phyloP scores from a whole-genome alignment of 495 filamentous ascomycete genomes.

The Lophium mytilinum region DNA sequence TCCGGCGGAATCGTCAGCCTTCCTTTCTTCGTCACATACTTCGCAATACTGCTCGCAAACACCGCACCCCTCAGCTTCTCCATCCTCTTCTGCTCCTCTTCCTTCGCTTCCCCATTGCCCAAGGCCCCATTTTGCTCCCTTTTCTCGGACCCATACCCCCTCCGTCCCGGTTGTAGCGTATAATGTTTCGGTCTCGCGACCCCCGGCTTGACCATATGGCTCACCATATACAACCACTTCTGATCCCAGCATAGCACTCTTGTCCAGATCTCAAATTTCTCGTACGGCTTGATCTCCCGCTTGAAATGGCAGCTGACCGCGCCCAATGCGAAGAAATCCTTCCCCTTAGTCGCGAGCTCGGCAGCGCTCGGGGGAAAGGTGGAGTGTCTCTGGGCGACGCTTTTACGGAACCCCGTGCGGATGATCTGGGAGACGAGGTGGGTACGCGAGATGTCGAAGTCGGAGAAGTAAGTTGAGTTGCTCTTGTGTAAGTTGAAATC shows the following conservation, averaged over 20 bases:
- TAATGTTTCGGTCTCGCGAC: constrained; percentile 43
- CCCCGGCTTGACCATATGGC: constrained; percentile 59
- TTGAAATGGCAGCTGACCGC: constrained; percentile 59
- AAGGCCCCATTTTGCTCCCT: background rate
- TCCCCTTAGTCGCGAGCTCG: constrained; percentile 18
- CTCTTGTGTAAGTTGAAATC: constrained; percentile 82
- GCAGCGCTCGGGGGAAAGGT: constrained; percentile 8
- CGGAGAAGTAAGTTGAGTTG: constrained; percentile 68
- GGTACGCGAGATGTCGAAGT: constrained; percentile 62
- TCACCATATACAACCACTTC: constrained; percentile 76
- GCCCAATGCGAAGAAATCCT: constrained; percentile 54
- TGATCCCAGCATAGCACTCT: constrained; percentile 64
- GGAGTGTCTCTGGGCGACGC: constrained; percentile 31
- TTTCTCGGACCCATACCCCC: constrained; percentile 29
- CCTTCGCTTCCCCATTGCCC: constrained; percentile 22
- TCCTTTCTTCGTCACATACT: constrained; percentile 88
- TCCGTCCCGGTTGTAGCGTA: constrained; percentile 39
- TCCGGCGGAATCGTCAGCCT: constrained; percentile 79
- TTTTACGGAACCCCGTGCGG: constrained; percentile 42
- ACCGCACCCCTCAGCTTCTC: constrained; percentile 37
- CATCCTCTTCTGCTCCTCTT: constrained; percentile 38
- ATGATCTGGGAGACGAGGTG: constrained; percentile 53
- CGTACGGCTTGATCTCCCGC: constrained; percentile 58
- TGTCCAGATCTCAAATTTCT: constrained; percentile 60
- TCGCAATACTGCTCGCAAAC: constrained; percentile 67